Evolutionary conservation across 306 rosid species (phyloP), one percentile per base, ranked within the genome.

Genomic region (Pterocarpus santalinus): DNA sequence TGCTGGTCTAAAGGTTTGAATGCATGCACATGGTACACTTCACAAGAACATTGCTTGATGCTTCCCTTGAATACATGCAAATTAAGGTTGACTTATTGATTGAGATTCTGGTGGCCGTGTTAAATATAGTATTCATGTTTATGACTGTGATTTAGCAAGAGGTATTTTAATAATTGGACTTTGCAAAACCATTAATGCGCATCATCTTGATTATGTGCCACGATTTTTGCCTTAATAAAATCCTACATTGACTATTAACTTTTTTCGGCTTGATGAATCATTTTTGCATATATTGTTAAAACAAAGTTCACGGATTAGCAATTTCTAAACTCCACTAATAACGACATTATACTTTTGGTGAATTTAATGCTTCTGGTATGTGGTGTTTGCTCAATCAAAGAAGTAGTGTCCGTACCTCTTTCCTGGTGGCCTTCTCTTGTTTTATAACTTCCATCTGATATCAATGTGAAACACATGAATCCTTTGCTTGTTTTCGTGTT

Each of bases 1-100:
- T 72, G 84, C 99, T 89, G 99, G 99, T 44, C 82, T 90, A 69
- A 95, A 95, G 99, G 99, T 94, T 36, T 71, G 75, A 69, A 53
- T 65, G 30, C 32, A 43, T 6, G 41, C 30, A 22, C 76, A 46
- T 75, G 68, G 28, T 53, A 33, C 75, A 6, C 52, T 5, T 22
- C 28, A 22, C 28, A 22, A 22, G 28, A 22, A 22, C 28, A 22
- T 22, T 22, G 28, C 28, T 22, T 22, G 3, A 9, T 47, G 33
- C 58, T n/a, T 58, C 22, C 51, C 47, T 35, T 47, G 17, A 76
- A 38, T 69, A 44, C 41, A 7, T 43, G 57, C 30, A 30, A 41
- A 4, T 36, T 58, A 44, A 49, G 75, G 49, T 46, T 73, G 67
- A 46, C 16, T 71, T 38, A 9, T 14, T 65, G 52, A 13, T 16